A percentile compares a stretch with the other conserved stretches of the same genome.
Evolutionary conservation across 2,329 filamentous ascomycete species (phyloP).

Genomic region (Aspergillus proliferans): DNA sequence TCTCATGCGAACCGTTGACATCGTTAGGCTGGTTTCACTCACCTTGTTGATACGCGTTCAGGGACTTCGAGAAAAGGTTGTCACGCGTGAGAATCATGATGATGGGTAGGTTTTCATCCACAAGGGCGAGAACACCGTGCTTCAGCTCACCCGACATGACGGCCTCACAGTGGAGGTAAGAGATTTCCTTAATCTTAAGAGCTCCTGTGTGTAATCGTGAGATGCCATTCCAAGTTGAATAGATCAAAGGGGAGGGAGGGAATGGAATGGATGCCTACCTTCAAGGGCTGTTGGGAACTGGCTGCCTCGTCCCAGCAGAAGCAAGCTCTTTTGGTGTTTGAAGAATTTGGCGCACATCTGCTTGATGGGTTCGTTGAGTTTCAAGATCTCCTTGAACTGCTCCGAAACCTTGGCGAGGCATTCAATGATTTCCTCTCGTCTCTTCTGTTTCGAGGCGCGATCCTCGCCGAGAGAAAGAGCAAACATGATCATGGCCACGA

Average conservation of each 20-base stretch:
- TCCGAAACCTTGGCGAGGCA: constrained; percentile 79
- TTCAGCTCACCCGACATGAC: constrained; percentile 99
- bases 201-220: constrained; percentile 49
- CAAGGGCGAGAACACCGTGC: constrained; percentile 93
- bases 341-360: constrained; percentile 84
- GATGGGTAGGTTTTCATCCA: constrained; percentile 97
- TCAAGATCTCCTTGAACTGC: constrained; percentile 87
- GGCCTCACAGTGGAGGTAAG: constrained; percentile 97
- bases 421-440: constrained; percentile 93
- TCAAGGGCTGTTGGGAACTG: constrained; percentile 94
- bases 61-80: constrained; percentile 94
- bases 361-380: constrained; percentile 92
- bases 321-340: constrained; percentile 93
- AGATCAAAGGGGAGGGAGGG: background rate
- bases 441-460: constrained; percentile 84
- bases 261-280: constrained; percentile 43
- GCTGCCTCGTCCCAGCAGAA: constrained; percentile 87
- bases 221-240: background rate
- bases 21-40: constrained; percentile 25
- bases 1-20: too few relatives aligned
- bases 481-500: constrained; percentile 99
- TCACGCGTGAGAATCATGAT: constrained; percentile 99
- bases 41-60: constrained; percentile 98
- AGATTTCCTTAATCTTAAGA: constrained; percentile 99
- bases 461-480: constrained; percentile 94